Evolutionary conservation across 2,329 filamentous ascomycete genomes (phyloP), one percentile per base, ranked within the genome.

Genomic region (Nannizzia gypsea): DNA sequence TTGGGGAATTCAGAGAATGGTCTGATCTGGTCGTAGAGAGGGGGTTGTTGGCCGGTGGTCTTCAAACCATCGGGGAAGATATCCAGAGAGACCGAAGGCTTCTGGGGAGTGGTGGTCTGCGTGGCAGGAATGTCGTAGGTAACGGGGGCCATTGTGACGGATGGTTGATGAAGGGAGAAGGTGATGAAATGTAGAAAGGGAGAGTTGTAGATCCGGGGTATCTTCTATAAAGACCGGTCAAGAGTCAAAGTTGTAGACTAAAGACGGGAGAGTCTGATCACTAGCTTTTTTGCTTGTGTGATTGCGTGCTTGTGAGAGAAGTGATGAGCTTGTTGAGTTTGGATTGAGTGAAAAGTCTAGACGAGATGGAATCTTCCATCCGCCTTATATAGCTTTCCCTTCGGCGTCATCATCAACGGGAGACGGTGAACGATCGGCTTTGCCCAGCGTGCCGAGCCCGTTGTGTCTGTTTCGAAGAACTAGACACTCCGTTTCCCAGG

Each of bases 1-100:
- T 82, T 81, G 48, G 88, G 88, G 67, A 91, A 92, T 15, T 80
- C 78, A 0, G 80, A 77, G 70, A 89, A 92, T 0, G 86, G 81
- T 56, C 75, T 77, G n/a, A 92, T 72, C 6, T 79, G 74, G 34
- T 84, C 78, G 68, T 85, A 86, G 36, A 88, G 71, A 1, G 89
- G 88, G 24, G 81, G 77, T 65, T 88, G 85, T 70, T 92, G 88
- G 42, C 88, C 88, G 0, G 86, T 81, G 20, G 84, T 86, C 67
- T 82, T 85, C 66, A 85, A 76, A 8, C 84, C 83, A 67, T 86
- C 83, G 8, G 83, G 84, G 69, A 86, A 87, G 65, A 83, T 72
- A 59, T 74, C 57, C 42, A 61, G 13, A 22, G 62, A 59, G 31
- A 56, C 28, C 13, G 56, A 28, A 34, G 56, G 34, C 48, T 52